Percentiles rank a stretch among this genome's conserved stretches.
phyloP scores from a whole-genome alignment of 805 yeast genomes.

The Ogataea minuta region DNA sequence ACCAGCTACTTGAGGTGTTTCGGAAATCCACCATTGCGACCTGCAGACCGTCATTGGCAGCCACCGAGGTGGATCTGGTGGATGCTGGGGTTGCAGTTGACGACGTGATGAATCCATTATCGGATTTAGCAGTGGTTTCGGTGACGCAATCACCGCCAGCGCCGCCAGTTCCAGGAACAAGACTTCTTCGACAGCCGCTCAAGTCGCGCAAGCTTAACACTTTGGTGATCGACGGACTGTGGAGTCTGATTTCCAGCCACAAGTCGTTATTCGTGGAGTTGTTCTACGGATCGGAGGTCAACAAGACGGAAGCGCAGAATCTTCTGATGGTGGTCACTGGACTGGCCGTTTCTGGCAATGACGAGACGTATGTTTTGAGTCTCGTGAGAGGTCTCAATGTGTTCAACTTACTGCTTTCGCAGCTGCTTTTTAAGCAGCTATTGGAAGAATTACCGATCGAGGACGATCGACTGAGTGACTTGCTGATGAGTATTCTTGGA shows the following conservation, averaged over 20 bases:
- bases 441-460: conserved; percentile 25
- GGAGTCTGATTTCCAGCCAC: conserved; percentile 23
- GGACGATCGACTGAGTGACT: conserved; percentile 13
- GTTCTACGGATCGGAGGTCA: conserved; percentile 16
- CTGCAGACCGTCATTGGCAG: conserved; percentile 9
- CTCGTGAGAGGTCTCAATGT: conserved; percentile 33
- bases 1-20: conserved; percentile 16
- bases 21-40: conserved; percentile 6
- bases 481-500: conserved; percentile 14
- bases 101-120: conserved; percentile 28
- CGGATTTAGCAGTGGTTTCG: conserved; percentile 25
- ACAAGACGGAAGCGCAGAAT: conserved; percentile 14
- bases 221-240: conserved; percentile 23
- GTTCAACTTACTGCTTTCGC: conserved; percentile 43
- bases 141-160: conserved; percentile 22
- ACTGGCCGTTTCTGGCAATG: conserved; percentile 7
- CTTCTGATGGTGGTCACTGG: conserved; percentile 18
- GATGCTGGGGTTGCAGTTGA: conserved; percentile 23
- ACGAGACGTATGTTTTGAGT: conserved; percentile 7
- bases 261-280: conserved; percentile 20
- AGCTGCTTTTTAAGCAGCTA: conserved; percentile 36
- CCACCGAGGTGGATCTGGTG: conserved; percentile 21
- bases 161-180: conserved; percentile 7
- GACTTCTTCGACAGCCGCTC: conserved; percentile 4
- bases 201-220: conserved; percentile 10